phyloP scores from a whole-genome alignment of 2,329 filamentous ascomycete species.

The Pestalotiopsis fici region DNA sequence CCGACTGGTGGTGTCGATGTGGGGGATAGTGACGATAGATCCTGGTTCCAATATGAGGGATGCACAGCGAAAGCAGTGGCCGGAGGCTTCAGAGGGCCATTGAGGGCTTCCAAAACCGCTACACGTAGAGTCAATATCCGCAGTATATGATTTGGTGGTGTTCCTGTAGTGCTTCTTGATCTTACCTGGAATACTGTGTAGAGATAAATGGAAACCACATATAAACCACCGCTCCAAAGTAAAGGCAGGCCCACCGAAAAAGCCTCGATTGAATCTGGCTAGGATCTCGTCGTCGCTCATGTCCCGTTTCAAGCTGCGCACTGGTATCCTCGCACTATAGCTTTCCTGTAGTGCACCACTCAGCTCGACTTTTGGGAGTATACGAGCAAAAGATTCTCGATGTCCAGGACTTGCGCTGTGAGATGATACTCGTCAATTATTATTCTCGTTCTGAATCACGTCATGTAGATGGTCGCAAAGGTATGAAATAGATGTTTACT shows the following conservation, averaged over 20 bases:
- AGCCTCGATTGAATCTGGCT: background rate
- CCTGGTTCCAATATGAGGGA: background rate
- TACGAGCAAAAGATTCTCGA: background rate
- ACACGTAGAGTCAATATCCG: background rate
- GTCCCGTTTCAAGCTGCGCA: background rate
- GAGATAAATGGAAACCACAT: background rate
- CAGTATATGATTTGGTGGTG: background rate
- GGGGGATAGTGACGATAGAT: background rate
- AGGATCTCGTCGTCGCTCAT: constrained; percentile 7
- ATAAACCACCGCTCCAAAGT: background rate
- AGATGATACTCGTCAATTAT: background rate
- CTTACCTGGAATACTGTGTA: background rate
- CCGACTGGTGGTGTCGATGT: background rate
- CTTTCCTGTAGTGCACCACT: background rate
- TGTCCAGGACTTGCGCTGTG: background rate
- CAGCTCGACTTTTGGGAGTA: background rate
- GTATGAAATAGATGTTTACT: background rate
- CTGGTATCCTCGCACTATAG: background rate
- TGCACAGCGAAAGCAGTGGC: background rate
- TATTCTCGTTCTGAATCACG: background rate
- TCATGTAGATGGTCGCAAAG: too few relatives aligned
- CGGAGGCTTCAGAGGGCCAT: background rate
- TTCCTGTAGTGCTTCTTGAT: background rate
- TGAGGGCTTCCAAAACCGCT: background rate
- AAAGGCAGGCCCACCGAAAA: constrained; percentile 1